Evolutionary conservation across 2,329 filamentous ascomycete species (phyloP).

Genomic region (Lachnellula cervina): DNA sequence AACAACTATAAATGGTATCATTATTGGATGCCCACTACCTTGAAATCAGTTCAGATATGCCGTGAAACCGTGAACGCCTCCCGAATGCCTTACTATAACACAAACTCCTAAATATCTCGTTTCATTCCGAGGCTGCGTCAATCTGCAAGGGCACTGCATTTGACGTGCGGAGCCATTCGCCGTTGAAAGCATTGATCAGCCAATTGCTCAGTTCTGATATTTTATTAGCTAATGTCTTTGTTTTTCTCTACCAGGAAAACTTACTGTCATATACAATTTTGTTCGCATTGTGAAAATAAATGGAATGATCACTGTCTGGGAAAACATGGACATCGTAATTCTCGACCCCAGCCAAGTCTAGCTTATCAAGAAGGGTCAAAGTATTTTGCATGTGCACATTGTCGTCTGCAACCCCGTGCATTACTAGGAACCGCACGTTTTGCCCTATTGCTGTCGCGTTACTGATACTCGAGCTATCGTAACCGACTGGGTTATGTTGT

Average conservation of each 20-base stretch:
- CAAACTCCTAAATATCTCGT: background rate
- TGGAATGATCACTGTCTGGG: conserved; percentile 91
- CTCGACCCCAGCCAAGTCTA: conserved; percentile 75
- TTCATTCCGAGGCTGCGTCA: conserved; percentile 20
- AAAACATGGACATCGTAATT: conserved; percentile 98
- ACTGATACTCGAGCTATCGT: conserved; percentile 66
- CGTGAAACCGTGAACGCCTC: background rate
- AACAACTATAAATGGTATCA: background rate
- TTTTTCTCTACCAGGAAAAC: conserved; percentile 36
- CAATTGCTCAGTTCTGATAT: conserved; percentile 71
- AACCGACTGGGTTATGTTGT: conserved; percentile 73
- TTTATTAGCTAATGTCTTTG: conserved; percentile 31
- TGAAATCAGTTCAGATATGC: background rate
- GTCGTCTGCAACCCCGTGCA: conserved; percentile 95
- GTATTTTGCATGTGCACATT: conserved; percentile 98
- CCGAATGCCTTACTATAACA: background rate
- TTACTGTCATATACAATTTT: conserved; percentile 87
- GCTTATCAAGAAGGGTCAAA: conserved; percentile 75
- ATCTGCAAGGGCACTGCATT: conserved; percentile 30
- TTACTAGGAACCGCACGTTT: conserved; percentile 85
- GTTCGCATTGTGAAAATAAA: conserved; percentile 92
- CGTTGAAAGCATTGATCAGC: conserved; percentile 97
- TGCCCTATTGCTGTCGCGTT: conserved; percentile 68
- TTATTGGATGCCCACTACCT: background rate
- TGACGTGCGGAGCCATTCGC: conserved; percentile 69